These are phyloP conservation scores for Plenodomus biglobosus DNA, from an alignment of 2,329 filamentous ascomycete species.

Conservation along the genomic window DNA sequence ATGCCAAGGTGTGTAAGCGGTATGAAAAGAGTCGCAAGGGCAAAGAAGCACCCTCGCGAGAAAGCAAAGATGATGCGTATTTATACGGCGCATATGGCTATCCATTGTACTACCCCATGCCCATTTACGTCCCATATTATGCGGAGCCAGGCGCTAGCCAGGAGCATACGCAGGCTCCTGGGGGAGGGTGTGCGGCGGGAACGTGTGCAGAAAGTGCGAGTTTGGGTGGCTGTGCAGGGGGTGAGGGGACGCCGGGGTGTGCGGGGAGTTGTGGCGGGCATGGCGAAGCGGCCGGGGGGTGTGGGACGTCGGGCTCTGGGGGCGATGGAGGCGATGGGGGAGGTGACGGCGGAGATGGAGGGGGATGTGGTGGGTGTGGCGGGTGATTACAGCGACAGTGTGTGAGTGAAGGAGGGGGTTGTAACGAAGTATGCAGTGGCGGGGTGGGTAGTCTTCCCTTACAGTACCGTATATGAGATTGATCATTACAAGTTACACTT, in stretches of 20 bases:
- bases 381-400: constrained; percentile 28
- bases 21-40: constrained; percentile 40
- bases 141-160: constrained; percentile 45
- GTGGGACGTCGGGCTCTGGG: constrained; percentile 47
- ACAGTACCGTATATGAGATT: too few relatives aligned
- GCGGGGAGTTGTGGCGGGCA: constrained; percentile 25
- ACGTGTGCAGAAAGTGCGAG: constrained; percentile 51
- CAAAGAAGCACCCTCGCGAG: constrained; percentile 36
- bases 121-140: constrained; percentile 52
- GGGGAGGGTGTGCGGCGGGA: constrained; percentile 52
- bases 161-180: constrained; percentile 42
- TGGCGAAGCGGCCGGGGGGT: constrained; percentile 45
- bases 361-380: constrained; percentile 63
- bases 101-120: constrained; percentile 44
- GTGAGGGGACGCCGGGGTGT: constrained; percentile 25
- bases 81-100: constrained; percentile 48
- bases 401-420: neutral
- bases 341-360: constrained; percentile 41
- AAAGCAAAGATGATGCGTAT: constrained; percentile 27
- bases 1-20: constrained; percentile 49
- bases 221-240: constrained; percentile 23
- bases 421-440: neutral
- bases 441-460: too few relatives aligned
- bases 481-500: too few relatives aligned
- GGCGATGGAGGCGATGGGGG: constrained; percentile 19